These are phyloP conservation scores for Arbutus unedo DNA, from an alignment of 148 eudicot genomes.

Conservation along the genomic window DNA sequence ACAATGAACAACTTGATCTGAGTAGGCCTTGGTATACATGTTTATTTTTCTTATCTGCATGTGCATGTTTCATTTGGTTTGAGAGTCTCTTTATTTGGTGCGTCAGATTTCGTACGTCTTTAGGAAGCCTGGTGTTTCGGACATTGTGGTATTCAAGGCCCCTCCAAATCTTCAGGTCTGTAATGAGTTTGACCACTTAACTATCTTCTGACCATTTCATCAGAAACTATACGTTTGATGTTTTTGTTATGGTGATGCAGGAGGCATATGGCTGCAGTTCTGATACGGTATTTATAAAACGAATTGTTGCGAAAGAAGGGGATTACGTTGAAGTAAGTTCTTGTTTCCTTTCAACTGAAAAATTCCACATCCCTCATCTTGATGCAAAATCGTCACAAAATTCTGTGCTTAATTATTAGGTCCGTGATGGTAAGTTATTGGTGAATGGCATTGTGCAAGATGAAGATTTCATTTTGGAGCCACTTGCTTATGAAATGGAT, in stretches of 20 bases:
- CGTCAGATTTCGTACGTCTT: conserved; percentile 77
- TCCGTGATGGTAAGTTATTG: conserved; percentile 58
- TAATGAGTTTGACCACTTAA: conserved; percentile 1
- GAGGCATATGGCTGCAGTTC: conserved; percentile 72
- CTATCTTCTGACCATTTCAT: not conserved
- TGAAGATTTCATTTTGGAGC: conserved; percentile 83
- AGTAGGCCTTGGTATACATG: not conserved
- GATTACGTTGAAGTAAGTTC: conserved; percentile 76
- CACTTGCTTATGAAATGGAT: conserved; percentile 74
- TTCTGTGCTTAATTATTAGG: conserved; percentile 39
- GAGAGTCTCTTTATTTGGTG: conserved; percentile 7
- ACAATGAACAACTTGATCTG: not conserved
- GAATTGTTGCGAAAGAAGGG: conserved; percentile 85
- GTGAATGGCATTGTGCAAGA: conserved; percentile 66
- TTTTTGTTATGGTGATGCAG: conserved; percentile 17
- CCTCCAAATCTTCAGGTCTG: conserved; percentile 81
- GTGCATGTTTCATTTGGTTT: not conserved
- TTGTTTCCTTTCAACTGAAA: not conserved
- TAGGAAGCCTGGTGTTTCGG: conserved; percentile 74
- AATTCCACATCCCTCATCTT: not conserved
- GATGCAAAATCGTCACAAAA: not conserved
- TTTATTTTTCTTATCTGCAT: too few species aligned
- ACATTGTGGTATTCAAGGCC: conserved; percentile 76
- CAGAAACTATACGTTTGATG: not conserved
- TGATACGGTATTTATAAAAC: conserved; percentile 67